Conservation (phyloP, 1,284 basidiomycete species). For the Ustilago loliicola region DNA sequence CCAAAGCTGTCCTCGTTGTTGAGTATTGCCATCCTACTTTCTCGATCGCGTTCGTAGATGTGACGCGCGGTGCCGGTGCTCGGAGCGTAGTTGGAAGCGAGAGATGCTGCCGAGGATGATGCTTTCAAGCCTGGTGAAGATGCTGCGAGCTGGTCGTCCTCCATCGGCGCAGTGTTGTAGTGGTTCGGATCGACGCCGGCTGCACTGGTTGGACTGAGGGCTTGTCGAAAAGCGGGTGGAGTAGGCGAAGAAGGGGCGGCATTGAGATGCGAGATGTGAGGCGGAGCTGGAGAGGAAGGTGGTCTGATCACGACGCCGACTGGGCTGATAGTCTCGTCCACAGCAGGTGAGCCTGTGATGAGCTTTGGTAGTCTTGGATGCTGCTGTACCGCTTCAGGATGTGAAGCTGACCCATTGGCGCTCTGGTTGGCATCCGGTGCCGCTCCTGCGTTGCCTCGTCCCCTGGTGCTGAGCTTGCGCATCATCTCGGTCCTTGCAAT, state of each 20-base stretch:
- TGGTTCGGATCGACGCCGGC: neutral
- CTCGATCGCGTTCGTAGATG: slow-evolving; percentile 36
- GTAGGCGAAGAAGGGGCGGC: neutral
- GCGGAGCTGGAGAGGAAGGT: slow-evolving; percentile 44
- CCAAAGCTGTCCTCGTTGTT: slow-evolving; percentile 47
- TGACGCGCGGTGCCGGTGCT: slow-evolving; percentile 37
- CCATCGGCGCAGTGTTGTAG: neutral
- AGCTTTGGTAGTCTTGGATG: slow-evolving; percentile 24
- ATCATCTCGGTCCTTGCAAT: slow-evolving; percentile 61
- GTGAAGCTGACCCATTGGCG: neutral
- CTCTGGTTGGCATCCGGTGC: slow-evolving; percentile 3
- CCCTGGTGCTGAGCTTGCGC: slow-evolving; percentile 58
- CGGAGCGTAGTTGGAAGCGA: slow-evolving; percentile 37
- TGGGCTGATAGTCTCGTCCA: slow-evolving; percentile 47
- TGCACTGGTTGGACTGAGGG: slow-evolving; percentile 27
- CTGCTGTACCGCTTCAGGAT: neutral
- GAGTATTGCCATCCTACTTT: slow-evolving; percentile 43
- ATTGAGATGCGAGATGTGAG: slow-evolving; percentile 21
- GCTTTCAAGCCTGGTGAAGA: slow-evolving; percentile 28
- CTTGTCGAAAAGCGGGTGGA: slow-evolving; percentile 24
- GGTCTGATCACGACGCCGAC: slow-evolving; percentile 43
- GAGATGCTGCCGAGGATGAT: slow-evolving; percentile 35
- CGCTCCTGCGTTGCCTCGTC: slow-evolving; percentile 21
- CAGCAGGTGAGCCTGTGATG: slow-evolving; percentile 43
- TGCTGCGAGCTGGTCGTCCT: slow-evolving; percentile 2